Conservation (phyloP, 352 stramenopile species). For the Phytophthora sojae region DNA sequence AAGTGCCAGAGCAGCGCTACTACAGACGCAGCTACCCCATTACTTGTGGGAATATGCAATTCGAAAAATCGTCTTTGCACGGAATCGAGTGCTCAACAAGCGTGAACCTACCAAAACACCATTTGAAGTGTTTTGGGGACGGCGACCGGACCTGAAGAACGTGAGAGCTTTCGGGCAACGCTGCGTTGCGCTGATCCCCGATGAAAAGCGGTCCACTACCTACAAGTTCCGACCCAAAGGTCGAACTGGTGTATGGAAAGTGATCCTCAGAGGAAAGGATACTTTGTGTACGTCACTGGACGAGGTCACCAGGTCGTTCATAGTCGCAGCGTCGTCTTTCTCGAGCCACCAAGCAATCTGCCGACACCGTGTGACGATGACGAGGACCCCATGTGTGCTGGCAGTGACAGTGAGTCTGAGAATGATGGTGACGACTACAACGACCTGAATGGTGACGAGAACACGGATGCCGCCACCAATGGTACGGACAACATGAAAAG, state of each 20-base stretch:
- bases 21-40: conserved; percentile 9
- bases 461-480: too few species aligned
- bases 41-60: conserved; percentile 26
- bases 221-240: conserved; percentile 15
- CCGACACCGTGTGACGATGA: neutral
- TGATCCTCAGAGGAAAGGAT: neutral
- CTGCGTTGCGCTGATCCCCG: conserved; percentile 5
- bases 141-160: conserved; percentile 15
- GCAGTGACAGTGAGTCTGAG: neutral
- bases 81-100: neutral
- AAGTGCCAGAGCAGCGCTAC: neutral
- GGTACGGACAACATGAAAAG: neutral
- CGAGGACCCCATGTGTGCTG: neutral
- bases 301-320: neutral
- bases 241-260: neutral
- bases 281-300: neutral
- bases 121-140: conserved; percentile 18
- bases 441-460: too few species aligned
- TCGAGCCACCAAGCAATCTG: neutral
- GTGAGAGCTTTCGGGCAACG: conserved; percentile 9
- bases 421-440: neutral
- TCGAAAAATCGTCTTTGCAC: neutral
- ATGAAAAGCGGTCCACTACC: neutral
- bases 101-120: neutral
- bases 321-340: neutral